Evolutionary conservation across 2,329 filamentous ascomycete genomes (phyloP), one percentile per base, ranked within the genome.

Genomic region (Ambrosiella cleistominuta): DNA sequence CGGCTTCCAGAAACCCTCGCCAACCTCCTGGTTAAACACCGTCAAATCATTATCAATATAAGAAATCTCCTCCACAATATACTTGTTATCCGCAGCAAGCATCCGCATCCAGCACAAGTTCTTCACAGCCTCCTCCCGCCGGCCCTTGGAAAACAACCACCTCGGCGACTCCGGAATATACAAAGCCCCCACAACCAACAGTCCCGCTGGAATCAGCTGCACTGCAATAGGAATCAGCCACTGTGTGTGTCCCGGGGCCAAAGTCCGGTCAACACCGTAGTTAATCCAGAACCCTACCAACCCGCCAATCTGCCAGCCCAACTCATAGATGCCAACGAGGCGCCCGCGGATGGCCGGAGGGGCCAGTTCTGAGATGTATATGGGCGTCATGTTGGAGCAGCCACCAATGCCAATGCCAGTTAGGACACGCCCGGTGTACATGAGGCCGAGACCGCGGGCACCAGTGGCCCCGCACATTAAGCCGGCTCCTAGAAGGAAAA

Each of bases 1-100:
- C 0, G 84, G 83, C 69, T 83, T 82, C 81, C 81, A 88, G 74
- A 89, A 88, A 2, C 85, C 85, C 13, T 78, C 69, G 7, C 85
- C 85, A 51, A 88, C 78, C 37, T 78, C 75, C 2, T 72, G 66
- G 51, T 77, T 72, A 68, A 84, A 83, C 15, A 79, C 71, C 62
- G 87, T 82, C 15, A 88, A 71, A 11, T 86, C 83, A 13, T 77
- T 74, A 56, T 89, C 84, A 61, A 90, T 83, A 62, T 77, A 81
- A 58, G 76, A 74, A 27, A 90, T 73, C 68, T 90, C 86, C 66
- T 90, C 85, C 1, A 83, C 70, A 60, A 90, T 83, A 67, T 89
- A 88, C 12, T 72, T 69, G 62, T 86, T 75, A 5, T 75, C 72
- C 0, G 70, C 66, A 7, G 71, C 66, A 1, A 84, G 74, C 54